Base-by-base conservation (phyloP, 2,329 filamentous ascomycete genomes). In the Xylaria sp. region DNA sequence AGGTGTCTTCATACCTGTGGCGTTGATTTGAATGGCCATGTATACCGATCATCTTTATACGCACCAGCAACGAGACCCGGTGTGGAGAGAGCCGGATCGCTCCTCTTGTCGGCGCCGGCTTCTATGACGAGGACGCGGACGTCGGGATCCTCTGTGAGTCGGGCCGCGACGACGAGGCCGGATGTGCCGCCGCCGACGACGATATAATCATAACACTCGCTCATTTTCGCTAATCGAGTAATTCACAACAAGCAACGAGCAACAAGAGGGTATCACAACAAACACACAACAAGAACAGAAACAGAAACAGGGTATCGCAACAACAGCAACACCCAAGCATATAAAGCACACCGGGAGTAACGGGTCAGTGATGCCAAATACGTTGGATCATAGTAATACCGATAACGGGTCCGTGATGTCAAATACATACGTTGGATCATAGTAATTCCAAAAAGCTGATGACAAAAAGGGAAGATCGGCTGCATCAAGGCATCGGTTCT, bases 161-260 rank as follows among this genome's bases (percentile, higher is more conserved):
- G 74, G 56, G 72, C 73, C 13, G 78, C 79, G 58, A 80, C 72
- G 1, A 78, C 75, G 56, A 79, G 75, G n/a, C 79, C 79, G 19
- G 78, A 74, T 2, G 78, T 80, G 13, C 79, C 79, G n/a, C 78
- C 79, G 37, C 79, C 78, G n/a, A 79, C 76, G 54, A 81, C 71
- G 60, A 80, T 68, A 66, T 78, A 80, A 68, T 81, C 77, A 70
- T 76, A 80, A 3, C 60, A 66, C 65, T 59, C 63, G 63, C 57
- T 65, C 64, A 66, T 66, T 58, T 56, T 60, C 9, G 4, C 4
- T 13, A 46, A 19, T 6, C 3, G 4, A 42, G 9, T 42, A 8
- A 34, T 3, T 57, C 52, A 37, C 10, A 19, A 50, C 35, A 11
- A n/a, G 50, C 37, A 6, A 30, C 13, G 8, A 42, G 49, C 59